Evolutionary conservation across 331 rosid genomes (phyloP).

Genomic region (Cydonia oblonga): DNA sequence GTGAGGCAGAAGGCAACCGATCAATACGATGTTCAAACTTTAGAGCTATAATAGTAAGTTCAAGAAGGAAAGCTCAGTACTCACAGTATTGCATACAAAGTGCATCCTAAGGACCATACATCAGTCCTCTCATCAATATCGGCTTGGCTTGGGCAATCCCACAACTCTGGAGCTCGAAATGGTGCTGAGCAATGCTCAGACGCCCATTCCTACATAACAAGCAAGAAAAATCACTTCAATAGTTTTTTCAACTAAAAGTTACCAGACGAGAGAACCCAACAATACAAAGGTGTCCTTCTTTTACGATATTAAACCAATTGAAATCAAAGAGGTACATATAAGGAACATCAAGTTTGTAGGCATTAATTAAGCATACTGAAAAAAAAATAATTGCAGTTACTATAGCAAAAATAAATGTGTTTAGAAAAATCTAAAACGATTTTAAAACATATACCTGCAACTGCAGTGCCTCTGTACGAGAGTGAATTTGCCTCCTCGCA

Average conservation of each 20-base stretch:
- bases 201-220: conserved; percentile 86
- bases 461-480: conserved; percentile 84
- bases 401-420: not conserved
- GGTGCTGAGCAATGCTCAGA: conserved; percentile 97
- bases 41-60: not conserved
- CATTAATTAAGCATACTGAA: not conserved
- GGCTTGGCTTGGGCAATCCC: conserved; percentile 94
- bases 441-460: conserved; percentile 52
- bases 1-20: not conserved
- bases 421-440: not conserved
- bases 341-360: not conserved
- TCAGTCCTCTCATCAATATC: conserved; percentile 94
- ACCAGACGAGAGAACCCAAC: not conserved
- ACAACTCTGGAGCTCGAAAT: conserved; percentile 93
- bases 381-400: not conserved
- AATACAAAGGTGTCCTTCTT: not conserved
- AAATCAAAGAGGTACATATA: not conserved
- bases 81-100: conserved; percentile 91
- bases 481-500: conserved; percentile 61
- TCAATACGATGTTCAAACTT: not conserved
- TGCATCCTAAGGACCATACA: conserved; percentile 96
- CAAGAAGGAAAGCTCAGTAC: conserved; percentile 11
- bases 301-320: not conserved
- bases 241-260: not conserved
- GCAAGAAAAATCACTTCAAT: not conserved